These are phyloP conservation scores for Ehretia macrophylla DNA, from an alignment of 257 asterid genomes.

Conservation along the genomic window DNA sequence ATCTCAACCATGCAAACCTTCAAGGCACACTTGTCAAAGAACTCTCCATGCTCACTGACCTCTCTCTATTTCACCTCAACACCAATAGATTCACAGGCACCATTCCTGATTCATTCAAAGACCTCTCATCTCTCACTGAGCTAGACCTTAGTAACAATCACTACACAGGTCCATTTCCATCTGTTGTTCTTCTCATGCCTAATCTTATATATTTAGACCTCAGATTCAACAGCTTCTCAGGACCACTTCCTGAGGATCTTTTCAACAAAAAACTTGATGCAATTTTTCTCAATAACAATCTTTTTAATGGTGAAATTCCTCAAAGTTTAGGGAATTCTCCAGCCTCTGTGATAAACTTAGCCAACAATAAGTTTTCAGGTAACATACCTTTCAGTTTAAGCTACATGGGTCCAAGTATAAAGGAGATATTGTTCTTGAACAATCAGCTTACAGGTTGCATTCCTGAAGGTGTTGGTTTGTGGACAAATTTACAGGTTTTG, in stretches of 20 bases:
- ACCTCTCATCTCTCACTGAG: constrained; percentile 42
- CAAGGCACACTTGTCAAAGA: constrained; percentile 55
- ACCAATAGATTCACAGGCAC: constrained; percentile 63
- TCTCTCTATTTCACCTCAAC: constrained; percentile 67
- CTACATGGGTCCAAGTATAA: constrained; percentile 50
- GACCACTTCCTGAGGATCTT: constrained; percentile 58
- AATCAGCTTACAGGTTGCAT: constrained; percentile 83
- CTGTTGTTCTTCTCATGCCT: constrained; percentile 40
- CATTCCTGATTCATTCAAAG: constrained; percentile 45
- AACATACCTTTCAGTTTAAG: constrained; percentile 66
- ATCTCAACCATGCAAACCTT: constrained; percentile 76
- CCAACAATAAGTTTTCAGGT: constrained; percentile 65
- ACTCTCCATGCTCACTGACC: constrained; percentile 45
- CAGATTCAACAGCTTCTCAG: constrained; percentile 65
- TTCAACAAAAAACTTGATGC: constrained; percentile 75
- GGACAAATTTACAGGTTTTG: constrained; percentile 73
- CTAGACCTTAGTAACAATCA: constrained; percentile 84
- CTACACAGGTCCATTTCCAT: constrained; percentile 67
- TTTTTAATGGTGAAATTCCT: constrained; percentile 58
- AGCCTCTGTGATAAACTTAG: constrained; percentile 76
- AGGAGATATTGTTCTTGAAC: constrained; percentile 70
- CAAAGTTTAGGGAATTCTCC: constrained; percentile 74
- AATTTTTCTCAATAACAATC: constrained; percentile 67
- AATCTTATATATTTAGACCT: constrained; percentile 66
- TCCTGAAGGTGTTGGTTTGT: constrained; percentile 76